These are phyloP conservation scores for Corchorus olitorius DNA, from an alignment of 345 rosid genomes.

Conservation along the genomic window DNA sequence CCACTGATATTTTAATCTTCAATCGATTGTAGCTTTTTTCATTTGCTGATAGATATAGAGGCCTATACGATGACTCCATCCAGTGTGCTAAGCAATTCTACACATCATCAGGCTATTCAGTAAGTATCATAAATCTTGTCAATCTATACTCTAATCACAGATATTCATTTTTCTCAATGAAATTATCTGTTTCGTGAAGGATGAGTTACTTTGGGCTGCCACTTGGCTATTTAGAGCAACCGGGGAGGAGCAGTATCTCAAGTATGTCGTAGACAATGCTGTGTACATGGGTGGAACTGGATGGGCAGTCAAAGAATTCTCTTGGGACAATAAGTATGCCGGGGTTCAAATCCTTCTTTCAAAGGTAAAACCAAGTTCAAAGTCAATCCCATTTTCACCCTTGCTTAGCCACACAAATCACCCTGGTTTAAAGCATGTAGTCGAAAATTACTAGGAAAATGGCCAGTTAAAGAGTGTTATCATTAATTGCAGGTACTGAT, in stretches of 20 bases:
- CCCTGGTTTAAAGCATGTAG: not conserved
- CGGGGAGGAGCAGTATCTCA: slow-evolving; percentile 62
- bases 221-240: slow-evolving; percentile 78
- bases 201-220: slow-evolving; percentile 86
- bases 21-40: slow-evolving; percentile 52
- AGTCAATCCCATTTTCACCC: not conserved
- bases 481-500: slow-evolving; percentile 54
- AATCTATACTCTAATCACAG: not conserved
- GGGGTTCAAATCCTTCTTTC: slow-evolving; percentile 82
- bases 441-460: not conserved
- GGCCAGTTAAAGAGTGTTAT: not conserved
- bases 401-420: not conserved
- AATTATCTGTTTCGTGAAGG: slow-evolving; percentile 39
- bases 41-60: slow-evolving; percentile 64
- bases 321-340: slow-evolving; percentile 94
- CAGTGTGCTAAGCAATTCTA: slow-evolving; percentile 52
- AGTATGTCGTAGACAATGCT: slow-evolving; percentile 65
- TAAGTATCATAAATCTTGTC: slow-evolving; percentile 22
- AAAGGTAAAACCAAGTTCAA: slow-evolving; percentile 42
- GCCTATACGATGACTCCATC: slow-evolving; percentile 63
- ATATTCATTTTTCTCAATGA: not conserved
- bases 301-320: slow-evolving; percentile 87
- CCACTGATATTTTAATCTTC: not conserved
- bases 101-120: slow-evolving; percentile 57
- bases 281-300: slow-evolving; percentile 86